phyloP scores from a whole-genome alignment of 257 asterid species.

The Fraxinus pennsylvanica region DNA sequence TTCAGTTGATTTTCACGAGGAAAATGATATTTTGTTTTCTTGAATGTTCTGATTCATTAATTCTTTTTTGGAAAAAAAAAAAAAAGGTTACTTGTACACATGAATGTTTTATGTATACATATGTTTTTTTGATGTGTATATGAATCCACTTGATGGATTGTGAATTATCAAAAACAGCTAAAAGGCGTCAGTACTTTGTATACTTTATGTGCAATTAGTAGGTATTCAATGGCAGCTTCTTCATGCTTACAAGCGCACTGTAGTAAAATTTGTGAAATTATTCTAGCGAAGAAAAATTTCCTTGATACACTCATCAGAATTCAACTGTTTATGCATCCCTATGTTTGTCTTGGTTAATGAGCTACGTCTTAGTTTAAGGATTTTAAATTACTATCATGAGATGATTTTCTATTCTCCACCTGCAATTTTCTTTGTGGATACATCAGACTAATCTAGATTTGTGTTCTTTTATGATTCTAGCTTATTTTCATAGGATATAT shows the following conservation, averaged over 20 bases:
- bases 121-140: background rate
- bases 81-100: background rate
- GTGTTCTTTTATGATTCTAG: conserved; percentile 6
- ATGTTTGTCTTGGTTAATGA: background rate
- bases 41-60: background rate
- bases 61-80: background rate
- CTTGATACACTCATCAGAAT: conserved; percentile 12
- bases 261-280: background rate
- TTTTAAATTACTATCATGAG: background rate
- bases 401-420: conserved; percentile 2
- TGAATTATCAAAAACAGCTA: background rate
- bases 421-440: background rate
- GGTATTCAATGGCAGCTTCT: background rate
- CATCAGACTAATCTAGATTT: background rate
- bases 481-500: background rate
- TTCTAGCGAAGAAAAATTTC: background rate
- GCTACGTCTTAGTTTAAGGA: background rate
- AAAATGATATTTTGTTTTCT: background rate
- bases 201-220: background rate
- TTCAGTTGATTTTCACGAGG: background rate
- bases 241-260: background rate
- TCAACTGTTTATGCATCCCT: no score
- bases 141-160: background rate
- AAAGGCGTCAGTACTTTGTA: background rate
- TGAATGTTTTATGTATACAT: background rate